phyloP scores from a whole-genome alignment of 2,329 filamentous ascomycete species.

The Beauveria pseudobassiana region DNA sequence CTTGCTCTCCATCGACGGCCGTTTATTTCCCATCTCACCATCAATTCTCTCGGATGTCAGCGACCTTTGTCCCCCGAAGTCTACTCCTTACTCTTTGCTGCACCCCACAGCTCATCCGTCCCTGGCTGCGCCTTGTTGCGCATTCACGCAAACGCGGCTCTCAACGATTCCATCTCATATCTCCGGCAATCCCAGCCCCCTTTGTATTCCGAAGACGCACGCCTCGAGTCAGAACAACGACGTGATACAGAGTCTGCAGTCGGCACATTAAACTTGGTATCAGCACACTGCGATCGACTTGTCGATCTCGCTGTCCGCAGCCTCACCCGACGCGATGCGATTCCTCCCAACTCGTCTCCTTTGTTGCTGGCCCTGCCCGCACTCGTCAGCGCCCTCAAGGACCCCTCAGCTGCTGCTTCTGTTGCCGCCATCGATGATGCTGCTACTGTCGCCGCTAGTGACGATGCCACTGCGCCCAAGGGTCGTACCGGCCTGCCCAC shows the following conservation, averaged over 20 bases:
- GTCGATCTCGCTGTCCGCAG: neutral
- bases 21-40: neutral
- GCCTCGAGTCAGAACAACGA: neutral
- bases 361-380: conserved; percentile 48
- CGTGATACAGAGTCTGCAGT: neutral
- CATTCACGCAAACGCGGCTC: neutral
- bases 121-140: neutral
- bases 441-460: conserved; percentile 16
- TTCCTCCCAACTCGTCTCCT: conserved; percentile 38
- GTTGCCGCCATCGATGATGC: neutral
- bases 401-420: conserved; percentile 8
- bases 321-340: conserved; percentile 38
- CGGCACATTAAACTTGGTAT: neutral
- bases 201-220: neutral
- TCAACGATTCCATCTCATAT: neutral
- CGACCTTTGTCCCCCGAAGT: neutral
- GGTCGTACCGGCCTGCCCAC: conserved; percentile 33
- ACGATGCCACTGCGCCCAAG: conserved; percentile 23
- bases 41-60: neutral
- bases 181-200: neutral
- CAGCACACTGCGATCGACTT: neutral
- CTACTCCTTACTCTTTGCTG: neutral
- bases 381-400: conserved; percentile 34
- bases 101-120: neutral
- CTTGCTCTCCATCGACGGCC: neutral